Base-by-base conservation (phyloP, 352 stramenopile species). In the Paralagenidium karlingii region DNA sequence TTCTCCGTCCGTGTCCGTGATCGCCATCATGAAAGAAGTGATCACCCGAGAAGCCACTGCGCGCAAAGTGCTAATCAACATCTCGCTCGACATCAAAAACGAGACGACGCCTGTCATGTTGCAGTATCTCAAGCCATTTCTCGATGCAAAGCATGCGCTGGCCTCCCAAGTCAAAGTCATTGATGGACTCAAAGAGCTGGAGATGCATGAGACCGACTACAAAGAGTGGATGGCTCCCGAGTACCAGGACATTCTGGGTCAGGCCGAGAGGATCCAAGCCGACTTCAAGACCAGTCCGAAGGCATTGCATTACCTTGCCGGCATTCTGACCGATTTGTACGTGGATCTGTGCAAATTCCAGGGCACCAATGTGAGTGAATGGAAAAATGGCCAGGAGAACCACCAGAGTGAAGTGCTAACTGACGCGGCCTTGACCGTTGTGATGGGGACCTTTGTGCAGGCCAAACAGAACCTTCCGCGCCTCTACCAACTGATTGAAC, bases 291-390 rank as follows among this genome's bases (percentile, higher is more conserved):
- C 60, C 16, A 74, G 63, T 22, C 67, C 68, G 15, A 76, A 73
- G 38, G 68, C 71, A 16, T 68, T 91, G 44, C 73, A 84, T 39
- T 87, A 88, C 33, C 64, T 93, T 4, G 67, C 68, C 0, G 76
- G 76, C 18, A 68, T 93, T 16, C 57, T 91, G 26, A 86, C 70
- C 7, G 77, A 93, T 34, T 53, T 93, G 1, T 93, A 86, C 46
- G 75, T 91, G 1, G 80, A 93, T 33, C 45, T 82, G 32, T 83
- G 71, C 57, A 90, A 91, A 51, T 87, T 89, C 39, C 70, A 69
- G 25, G 79, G 79, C 34, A 66, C 59, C 11, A 88, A 79, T 42
- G 74, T n/a, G n/a, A n/a, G n/a, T n/a, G n/a, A n/a, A n/a, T n/a
- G n/a, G n/a, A n/a, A n/a, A n/a, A n/a, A n/a, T n/a, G n/a, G n/a